Evolutionary conservation across 2,329 filamentous ascomycete genomes (phyloP), one percentile per base, ranked within the genome.

Genomic region (Fusarium verrucosum): DNA sequence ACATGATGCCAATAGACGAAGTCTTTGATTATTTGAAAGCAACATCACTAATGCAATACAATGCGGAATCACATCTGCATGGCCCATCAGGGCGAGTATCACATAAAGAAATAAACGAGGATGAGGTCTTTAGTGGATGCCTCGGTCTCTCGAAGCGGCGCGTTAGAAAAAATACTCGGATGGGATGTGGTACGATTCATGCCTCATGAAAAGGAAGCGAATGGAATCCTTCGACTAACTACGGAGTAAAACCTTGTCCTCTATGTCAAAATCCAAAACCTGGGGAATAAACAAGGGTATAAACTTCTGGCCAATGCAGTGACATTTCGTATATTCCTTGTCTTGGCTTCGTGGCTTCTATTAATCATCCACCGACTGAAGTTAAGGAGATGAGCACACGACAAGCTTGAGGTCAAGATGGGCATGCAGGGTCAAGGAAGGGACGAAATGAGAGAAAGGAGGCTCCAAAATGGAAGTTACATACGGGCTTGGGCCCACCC

Each of bases 141-240:
- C 47, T 57, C 38, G 38, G 41, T 43, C 26, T 41, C 23, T 51
- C n/a, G 8, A 42, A 53, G 35, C 52, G 32, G 53, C 32, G 20
- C 35, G 32, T 44, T 50, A 38, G 30, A 58, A 55, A 44, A 30
- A 26, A 56, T 46, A 40, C 42, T 30, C 13, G 44, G 32, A 38
- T 20, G 32, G 19, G 40, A 36, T 62, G 45, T 65, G 62, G 62
- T 58, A 50, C 41, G 62, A 66, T 63, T 43, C 28, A n/a, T n/a
- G n/a, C n/a, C n/a, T n/a, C n/a, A n/a, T n/a, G n/a, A n/a, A n/a
- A 17, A 36, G 28, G 43, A 66, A 51, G 62, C 46, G 43, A 65
- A 58, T 52, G 56, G 56, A 59, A 41, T 43, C 23, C 14, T 50
- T 43, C 42, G 19, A 41, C 26, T 10, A 50, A n/a, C n/a, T n/a